phyloP scores from a whole-genome alignment of 148 eudicot genomes.

The Heliamphora exappendiculata region DNA sequence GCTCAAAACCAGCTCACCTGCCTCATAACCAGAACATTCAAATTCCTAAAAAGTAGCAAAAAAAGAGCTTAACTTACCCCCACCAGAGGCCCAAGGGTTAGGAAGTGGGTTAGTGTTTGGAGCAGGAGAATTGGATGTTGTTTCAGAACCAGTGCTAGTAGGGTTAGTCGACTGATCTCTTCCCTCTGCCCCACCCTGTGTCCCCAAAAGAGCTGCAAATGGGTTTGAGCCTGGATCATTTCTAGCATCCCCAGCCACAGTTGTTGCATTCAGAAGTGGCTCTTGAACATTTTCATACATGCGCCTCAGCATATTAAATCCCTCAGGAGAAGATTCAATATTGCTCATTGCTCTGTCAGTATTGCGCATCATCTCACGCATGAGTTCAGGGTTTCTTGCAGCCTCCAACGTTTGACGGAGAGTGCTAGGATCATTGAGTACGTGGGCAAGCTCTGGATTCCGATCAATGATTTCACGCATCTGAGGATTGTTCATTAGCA shows the following conservation, averaged over 20 bases:
- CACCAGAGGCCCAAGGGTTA: slow-evolving; percentile 37
- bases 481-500: slow-evolving; percentile 23
- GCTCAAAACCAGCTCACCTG: not conserved
- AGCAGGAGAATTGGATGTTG: slow-evolving; percentile 27
- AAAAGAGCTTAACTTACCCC: slow-evolving; percentile 18
- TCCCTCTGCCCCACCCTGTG: slow-evolving; percentile 11
- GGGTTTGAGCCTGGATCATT: slow-evolving; percentile 20
- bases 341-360: slow-evolving; percentile 31
- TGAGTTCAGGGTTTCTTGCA: slow-evolving; percentile 30
- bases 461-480: slow-evolving; percentile 25
- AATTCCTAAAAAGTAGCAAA: not conserved
- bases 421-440: slow-evolving; percentile 27
- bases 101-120: slow-evolving; percentile 48
- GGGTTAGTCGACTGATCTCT: slow-evolving; percentile 9
- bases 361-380: slow-evolving; percentile 32
- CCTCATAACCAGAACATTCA: not conserved
- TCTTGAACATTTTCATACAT: slow-evolving; percentile 31
- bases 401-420: slow-evolving; percentile 25
- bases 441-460: slow-evolving; percentile 29
- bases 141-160: slow-evolving; percentile 16
- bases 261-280: slow-evolving; percentile 25
- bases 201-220: slow-evolving; percentile 19
- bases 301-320: slow-evolving; percentile 30
- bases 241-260: slow-evolving; percentile 15
- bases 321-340: slow-evolving; percentile 28